Evolutionary conservation across 1,139 yeast genomes (phyloP).

Genomic region (Pichia norvegensis): DNA sequence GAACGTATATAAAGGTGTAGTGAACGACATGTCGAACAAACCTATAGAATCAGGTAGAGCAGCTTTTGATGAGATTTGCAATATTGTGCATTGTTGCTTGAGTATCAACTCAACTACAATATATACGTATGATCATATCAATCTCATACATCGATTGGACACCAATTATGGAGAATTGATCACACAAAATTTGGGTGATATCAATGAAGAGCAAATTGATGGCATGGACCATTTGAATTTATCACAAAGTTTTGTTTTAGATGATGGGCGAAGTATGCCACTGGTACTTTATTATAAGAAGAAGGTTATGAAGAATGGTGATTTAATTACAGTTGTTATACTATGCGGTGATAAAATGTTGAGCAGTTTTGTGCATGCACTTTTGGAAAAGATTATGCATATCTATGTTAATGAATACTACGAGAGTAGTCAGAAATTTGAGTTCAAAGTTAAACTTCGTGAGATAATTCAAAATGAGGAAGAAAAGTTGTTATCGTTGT

Average conservation of each 20-base stretch:
- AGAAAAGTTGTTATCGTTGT: slow-evolving; percentile 30
- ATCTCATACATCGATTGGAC: slow-evolving; percentile 34
- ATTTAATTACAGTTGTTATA: slow-evolving; percentile 43
- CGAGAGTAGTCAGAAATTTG: slow-evolving; percentile 22
- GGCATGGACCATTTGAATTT: slow-evolving; percentile 25
- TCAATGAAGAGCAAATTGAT: slow-evolving; percentile 36
- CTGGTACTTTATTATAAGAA: slow-evolving; percentile 44
- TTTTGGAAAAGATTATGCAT: slow-evolving; percentile 43
- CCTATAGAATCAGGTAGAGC: neutral
- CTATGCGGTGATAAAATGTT: slow-evolving; percentile 40
- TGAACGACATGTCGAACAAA: neutral
- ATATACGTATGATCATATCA: slow-evolving; percentile 46
- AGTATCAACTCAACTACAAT: slow-evolving; percentile 49
- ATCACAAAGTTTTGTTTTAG: slow-evolving; percentile 2
- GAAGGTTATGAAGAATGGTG: slow-evolving; percentile 32
- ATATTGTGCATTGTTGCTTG: slow-evolving; percentile 29
- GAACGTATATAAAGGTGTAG: neutral
- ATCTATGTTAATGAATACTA: slow-evolving; percentile 29
- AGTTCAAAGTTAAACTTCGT: slow-evolving; percentile 45
- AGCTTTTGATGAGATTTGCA: slow-evolving; percentile 10
- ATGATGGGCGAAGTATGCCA: slow-evolving; percentile 13
- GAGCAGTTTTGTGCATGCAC: slow-evolving; percentile 38
- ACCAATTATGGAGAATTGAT: slow-evolving; percentile 47
- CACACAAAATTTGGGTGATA: slow-evolving; percentile 48
- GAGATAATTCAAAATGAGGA: slow-evolving; percentile 47